Evolutionary conservation across 176 grass and related monocot species (phyloP), one percentile per base, ranked within the genome.

Genomic region (Bromus sterilis): DNA sequence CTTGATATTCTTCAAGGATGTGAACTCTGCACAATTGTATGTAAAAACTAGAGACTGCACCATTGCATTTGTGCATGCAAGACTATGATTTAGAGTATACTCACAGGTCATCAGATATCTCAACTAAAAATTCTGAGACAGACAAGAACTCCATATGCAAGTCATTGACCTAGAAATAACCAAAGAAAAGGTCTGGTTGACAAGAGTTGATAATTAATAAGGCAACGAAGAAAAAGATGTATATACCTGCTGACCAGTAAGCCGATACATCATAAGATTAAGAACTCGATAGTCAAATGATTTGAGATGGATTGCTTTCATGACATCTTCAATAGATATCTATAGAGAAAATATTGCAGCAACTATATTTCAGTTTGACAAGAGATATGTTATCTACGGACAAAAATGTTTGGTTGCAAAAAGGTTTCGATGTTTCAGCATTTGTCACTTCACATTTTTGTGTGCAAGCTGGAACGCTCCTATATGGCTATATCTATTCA

Each of bases 41-140:
- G 57, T 53, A 53, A 8, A 53, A 53, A 53, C 49, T 9, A 24
- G 56, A 66, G 21, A 21, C 26, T 73, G 14, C 13, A 34, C 11
- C n/a, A 65, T 31, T 10, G 3, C 20, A 40, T 9, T 40, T 64
- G 70, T 78, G 65, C 43, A 82, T 73, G 62, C 44, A 77, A 24
- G 25, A 18, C 6, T 71, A 82, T 46, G 43, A 87, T 64, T 72
- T 31, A 86, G 8, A 76, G 61, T 29, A 46, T 75, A 98, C 90
- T 98, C 86, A 98, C 95, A 98, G 85, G 81, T 98, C 95, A 79
- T 98, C 95, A 82, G 88, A 93, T 89, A 98, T 72, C 86, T 98
- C 95, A 76, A 95, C 95, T 57, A 98, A 78, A 84, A 94, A 93
- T 89, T 98, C 92, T 32, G 95, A 98, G 18, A 91, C 39, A n/a